Evolutionary conservation across 768 basidiomycete genomes (phyloP).

Genomic region (Leccinum ochraceum): DNA sequence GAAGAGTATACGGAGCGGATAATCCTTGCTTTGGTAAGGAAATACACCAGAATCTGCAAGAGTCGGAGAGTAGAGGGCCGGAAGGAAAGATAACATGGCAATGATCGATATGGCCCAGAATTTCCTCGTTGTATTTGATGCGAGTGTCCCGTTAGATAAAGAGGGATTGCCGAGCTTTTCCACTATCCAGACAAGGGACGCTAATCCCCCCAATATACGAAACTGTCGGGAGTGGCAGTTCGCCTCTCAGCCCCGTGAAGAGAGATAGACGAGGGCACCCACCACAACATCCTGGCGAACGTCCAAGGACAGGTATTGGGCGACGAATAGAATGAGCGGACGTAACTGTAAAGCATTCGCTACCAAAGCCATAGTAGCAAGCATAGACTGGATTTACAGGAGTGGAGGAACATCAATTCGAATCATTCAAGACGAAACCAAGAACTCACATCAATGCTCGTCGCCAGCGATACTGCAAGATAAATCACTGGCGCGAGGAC

Average conservation of each 20-base stretch:
- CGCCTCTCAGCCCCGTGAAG: constrained; percentile 4
- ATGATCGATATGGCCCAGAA: constrained; percentile 23
- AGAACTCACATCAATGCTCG: constrained; percentile 40
- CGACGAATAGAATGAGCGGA: constrained; percentile 19
- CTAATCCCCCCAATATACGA: constrained; percentile 22
- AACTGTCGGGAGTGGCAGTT: constrained; percentile 21
- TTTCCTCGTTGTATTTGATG: constrained; percentile 5
- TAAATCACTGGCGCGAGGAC: constrained; percentile 61
- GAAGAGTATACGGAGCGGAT: constrained; percentile 65
- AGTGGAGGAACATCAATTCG: background rate
- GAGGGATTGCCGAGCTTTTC: background rate
- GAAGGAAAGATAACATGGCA: constrained; percentile 40
- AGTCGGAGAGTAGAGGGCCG: constrained; percentile 51
- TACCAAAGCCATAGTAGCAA: constrained; percentile 28
- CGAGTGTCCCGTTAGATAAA: background rate
- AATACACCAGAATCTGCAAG: constrained; percentile 53
- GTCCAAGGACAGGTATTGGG: constrained; percentile 22
- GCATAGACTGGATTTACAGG: constrained; percentile 16
- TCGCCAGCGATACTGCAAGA: constrained; percentile 48
- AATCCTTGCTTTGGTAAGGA: constrained; percentile 52
- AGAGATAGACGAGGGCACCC: constrained; percentile 3
- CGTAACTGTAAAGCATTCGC: constrained; percentile 30
- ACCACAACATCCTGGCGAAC: constrained; percentile 24
- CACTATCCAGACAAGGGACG: constrained; percentile 16
- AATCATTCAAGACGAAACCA: background rate